Base-by-base conservation (phyloP, 805 yeast species). In the Groenewaldozyma tartarivorans region DNA sequence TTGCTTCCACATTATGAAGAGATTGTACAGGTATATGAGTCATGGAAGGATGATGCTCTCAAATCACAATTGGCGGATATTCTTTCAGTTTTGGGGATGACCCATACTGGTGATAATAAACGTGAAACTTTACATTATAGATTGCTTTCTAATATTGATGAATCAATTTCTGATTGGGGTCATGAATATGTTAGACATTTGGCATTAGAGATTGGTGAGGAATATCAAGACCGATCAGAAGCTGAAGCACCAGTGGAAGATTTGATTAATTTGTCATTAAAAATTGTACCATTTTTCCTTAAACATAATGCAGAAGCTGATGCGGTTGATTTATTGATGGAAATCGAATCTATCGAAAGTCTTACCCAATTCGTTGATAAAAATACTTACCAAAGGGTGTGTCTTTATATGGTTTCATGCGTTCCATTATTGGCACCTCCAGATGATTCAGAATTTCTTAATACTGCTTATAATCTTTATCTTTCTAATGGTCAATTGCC, bases 291-390 rank as follows among this genome's bases (percentile, higher is more conserved):
- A 30, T 82, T 79, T 55, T 90, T 92, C 66, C 71, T 92, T 50
- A 78, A 84, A 56, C 96, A 90, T 64, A 90, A 92, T 58, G 97
- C 96, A 33, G 98, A 92, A 63, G 95, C 96, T 17, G 99, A 92
- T 58, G 98, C 98, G 1, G 95, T 92, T 20, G 99, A 92, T 63
- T 67, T 92, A 50, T 70, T 92, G 48, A 69, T 87, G 44, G 98
- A 92, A 63, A 76, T 92, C 42, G 98, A 92, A 63, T 69, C 77
- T 41, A 81, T 92, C 50, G 94, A 84, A 53, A 76, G 79, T 56
- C 68, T 92, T 48, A 80, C 92, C 5, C 77, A 79, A 50, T 85
- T 74, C 58, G 94, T 88, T 40, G 97, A 92, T 59, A 79, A 78
- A 43, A 72, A 79, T 56, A 84, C 94, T 2, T 88, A 70, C 55